Conservation (phyloP, 2,329 filamentous ascomycete genomes). For the Xylariaceae sp. region DNA sequence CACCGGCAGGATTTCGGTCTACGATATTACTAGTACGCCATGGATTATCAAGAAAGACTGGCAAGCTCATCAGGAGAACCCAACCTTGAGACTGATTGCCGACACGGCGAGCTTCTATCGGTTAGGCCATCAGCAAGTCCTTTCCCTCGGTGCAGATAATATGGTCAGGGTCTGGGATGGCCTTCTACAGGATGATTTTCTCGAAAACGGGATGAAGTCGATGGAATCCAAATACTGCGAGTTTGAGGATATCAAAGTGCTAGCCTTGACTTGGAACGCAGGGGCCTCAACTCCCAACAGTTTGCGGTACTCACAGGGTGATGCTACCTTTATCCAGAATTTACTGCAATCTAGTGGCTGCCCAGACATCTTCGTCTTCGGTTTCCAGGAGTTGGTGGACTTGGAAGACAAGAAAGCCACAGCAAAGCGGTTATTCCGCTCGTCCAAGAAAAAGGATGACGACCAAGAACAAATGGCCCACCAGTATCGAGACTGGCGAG, state of each 20-base stretch:
- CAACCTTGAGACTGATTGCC: conserved; percentile 71
- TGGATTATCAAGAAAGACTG: conserved; percentile 94
- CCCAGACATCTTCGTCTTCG: conserved; percentile 90
- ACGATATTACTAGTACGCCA: conserved; percentile 76
- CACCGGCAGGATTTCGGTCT: conserved; percentile 89
- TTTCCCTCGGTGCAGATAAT: conserved; percentile 84
- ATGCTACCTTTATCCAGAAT: conserved; percentile 75
- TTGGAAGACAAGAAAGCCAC: conserved; percentile 96
- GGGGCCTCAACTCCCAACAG: conserved; percentile 90
- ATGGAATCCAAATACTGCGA: conserved; percentile 79
- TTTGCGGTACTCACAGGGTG: conserved; percentile 65
- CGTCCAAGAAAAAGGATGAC: conserved; percentile 71
- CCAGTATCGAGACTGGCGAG: conserved; percentile 94
- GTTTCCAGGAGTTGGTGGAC: conserved; percentile 97
- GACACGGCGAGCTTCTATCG: conserved; percentile 83
- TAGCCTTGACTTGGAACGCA: conserved; percentile 94
- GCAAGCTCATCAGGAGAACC: conserved; percentile 75
- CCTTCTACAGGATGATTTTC: conserved; percentile 86
- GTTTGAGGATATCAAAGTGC: conserved; percentile 75
- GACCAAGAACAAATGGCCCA: conserved; percentile 92
- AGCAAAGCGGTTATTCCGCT: conserved; percentile 91
- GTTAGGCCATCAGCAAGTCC: conserved; percentile 76
- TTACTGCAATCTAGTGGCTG: conserved; percentile 71
- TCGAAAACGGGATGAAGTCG: conserved; percentile 85
- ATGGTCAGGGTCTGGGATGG: conserved; percentile 87